These are phyloP conservation scores for Calocera viscosa DNA, from an alignment of 768 basidiomycete genomes.

Conservation along the genomic window DNA sequence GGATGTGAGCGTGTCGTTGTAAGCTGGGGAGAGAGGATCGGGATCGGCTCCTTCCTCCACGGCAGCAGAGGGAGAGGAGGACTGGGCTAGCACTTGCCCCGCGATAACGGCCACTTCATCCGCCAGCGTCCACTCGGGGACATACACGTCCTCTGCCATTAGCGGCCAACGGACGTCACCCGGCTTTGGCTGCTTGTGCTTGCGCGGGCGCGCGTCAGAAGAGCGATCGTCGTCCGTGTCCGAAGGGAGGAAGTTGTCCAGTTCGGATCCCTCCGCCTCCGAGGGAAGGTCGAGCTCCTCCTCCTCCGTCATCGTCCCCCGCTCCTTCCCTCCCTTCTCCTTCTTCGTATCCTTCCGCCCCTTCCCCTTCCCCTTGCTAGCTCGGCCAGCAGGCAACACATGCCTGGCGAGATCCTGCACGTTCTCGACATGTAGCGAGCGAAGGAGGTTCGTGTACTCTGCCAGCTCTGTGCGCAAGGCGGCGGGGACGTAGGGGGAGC, in stretches of 20 bases:
- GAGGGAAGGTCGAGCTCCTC: background rate
- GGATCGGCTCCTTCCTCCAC: background rate
- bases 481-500: background rate
- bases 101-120: conserved; percentile 11
- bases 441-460: conserved; percentile 11
- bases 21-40: conserved; percentile 25
- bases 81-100: background rate
- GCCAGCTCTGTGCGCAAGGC: conserved; percentile 1
- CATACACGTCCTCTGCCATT: background rate
- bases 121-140: background rate
- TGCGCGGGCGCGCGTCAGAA: too few relatives aligned
- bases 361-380: background rate
- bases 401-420: background rate
- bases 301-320: background rate
- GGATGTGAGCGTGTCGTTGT: conserved; percentile 31
- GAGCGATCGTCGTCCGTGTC: background rate
- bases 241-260: background rate
- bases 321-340: background rate
- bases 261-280: background rate
- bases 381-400: background rate
- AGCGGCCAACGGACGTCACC: background rate
- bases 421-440: conserved; percentile 3
- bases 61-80: background rate
- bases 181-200: background rate
- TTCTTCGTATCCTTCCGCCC: background rate